Evolutionary conservation across 331 rosid genomes (phyloP).

Genomic region (Erythrophleum ivorense): DNA sequence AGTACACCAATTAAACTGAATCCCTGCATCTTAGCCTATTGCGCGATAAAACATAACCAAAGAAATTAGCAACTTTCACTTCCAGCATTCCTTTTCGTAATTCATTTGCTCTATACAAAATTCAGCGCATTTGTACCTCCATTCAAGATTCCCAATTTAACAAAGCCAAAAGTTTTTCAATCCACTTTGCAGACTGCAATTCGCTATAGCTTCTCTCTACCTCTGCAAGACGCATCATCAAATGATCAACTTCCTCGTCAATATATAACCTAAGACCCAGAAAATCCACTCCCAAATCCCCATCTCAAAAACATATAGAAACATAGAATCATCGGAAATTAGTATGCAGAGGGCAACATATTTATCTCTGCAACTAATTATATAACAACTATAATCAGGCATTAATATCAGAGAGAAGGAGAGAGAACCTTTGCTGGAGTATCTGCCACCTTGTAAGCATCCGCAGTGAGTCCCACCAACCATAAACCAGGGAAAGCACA

Average conservation of each 20-base stretch:
- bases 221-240: slow-evolving; percentile 51
- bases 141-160: slow-evolving; percentile 31
- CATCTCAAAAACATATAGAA: background rate
- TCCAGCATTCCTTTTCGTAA: slow-evolving; percentile 37
- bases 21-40: slow-evolving; percentile 44
- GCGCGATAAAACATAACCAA: slow-evolving; percentile 41
- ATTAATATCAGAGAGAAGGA: background rate
- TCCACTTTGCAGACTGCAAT: slow-evolving; percentile 12
- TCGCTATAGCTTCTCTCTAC: slow-evolving; percentile 42
- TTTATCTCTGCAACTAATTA: background rate
- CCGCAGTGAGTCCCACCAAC: slow-evolving; percentile 85
- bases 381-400: background rate
- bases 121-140: slow-evolving; percentile 53
- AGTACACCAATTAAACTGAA: slow-evolving; percentile 43
- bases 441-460: slow-evolving; percentile 64
- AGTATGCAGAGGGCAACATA: background rate
- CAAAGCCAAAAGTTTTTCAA: background rate
- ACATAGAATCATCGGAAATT: background rate
- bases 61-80: slow-evolving; percentile 37
- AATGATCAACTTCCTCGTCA: background rate
- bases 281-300: background rate
- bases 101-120: slow-evolving; percentile 56
- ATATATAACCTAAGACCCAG: slow-evolving; percentile 3
- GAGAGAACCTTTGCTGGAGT: slow-evolving; percentile 69
- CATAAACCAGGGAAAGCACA: slow-evolving; percentile 82